These are phyloP conservation scores for Calonectria pteridis DNA, from an alignment of 2,329 filamentous ascomycete genomes.

Conservation along the genomic window DNA sequence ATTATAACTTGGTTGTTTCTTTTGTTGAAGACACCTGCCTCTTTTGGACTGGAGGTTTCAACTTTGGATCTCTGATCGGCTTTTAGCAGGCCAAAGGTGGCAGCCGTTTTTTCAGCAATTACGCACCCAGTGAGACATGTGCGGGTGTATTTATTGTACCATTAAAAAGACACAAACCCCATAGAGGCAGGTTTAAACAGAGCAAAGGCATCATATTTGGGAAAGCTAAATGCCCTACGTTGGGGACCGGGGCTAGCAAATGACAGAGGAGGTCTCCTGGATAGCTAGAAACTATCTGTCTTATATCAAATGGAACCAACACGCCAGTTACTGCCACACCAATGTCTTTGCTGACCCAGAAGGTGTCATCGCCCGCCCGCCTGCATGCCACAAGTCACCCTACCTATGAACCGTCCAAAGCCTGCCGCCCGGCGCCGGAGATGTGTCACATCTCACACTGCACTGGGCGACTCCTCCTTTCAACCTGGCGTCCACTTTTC, in stretches of 20 bases:
- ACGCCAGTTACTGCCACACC: neutral
- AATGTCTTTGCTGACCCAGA: slow-evolving; percentile 2
- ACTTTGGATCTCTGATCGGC: slow-evolving; percentile 6
- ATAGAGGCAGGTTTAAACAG: neutral
- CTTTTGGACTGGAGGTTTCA: neutral
- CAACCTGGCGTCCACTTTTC: neutral
- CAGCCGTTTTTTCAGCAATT: neutral
- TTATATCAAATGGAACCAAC: neutral
- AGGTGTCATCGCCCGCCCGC: neutral
- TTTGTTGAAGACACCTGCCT: slow-evolving; percentile 8
- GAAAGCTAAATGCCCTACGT: neutral
- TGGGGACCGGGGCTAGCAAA: neutral
- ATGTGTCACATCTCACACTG: neutral
- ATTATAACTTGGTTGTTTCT: slow-evolving; percentile 14
- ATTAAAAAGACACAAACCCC: neutral
- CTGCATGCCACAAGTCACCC: slow-evolving; percentile 3
- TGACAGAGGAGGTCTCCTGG: neutral
- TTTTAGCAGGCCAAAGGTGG: neutral
- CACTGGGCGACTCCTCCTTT: neutral
- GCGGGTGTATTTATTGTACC: neutral
- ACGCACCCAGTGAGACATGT: slow-evolving; percentile 3
- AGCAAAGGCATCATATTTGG: neutral
- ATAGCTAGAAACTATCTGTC: neutral
- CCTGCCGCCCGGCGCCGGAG: neutral
- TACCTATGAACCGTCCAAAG: neutral